Conservation (phyloP, 805 yeast species). For the Spathaspora girioi region DNA sequence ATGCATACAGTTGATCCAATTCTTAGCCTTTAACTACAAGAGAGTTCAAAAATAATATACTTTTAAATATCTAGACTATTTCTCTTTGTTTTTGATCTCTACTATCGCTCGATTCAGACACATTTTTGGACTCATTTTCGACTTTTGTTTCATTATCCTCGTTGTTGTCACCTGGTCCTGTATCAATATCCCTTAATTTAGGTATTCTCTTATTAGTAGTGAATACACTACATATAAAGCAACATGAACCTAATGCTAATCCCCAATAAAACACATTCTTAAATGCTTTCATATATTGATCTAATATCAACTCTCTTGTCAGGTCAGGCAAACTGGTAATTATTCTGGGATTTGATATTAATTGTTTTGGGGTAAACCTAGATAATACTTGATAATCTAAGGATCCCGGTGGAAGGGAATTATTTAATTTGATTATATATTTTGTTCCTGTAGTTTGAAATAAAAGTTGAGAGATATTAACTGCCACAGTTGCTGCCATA, state of each 20-base stretch:
- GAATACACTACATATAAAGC: constrained; percentile 30
- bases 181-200: constrained; percentile 17
- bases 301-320: constrained; percentile 18
- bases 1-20: not conserved
- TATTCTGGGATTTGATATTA: constrained; percentile 24
- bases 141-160: not conserved
- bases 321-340: constrained; percentile 22
- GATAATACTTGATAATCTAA: constrained; percentile 12
- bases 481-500: constrained; percentile 29
- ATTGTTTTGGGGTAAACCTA: constrained; percentile 9
- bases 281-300: constrained; percentile 35
- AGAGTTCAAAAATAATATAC: not conserved
- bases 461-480: constrained; percentile 29
- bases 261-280: constrained; percentile 38
- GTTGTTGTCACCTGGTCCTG: constrained; percentile 5
- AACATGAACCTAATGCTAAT: constrained; percentile 30
- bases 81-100: not conserved
- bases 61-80: not conserved
- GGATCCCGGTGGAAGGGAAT: constrained; percentile 8
- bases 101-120: not conserved
- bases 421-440: constrained; percentile 12
- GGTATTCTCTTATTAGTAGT: constrained; percentile 44
- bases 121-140: not conserved
- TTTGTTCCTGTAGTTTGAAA: constrained; percentile 17
- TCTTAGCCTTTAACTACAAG: not conserved